phyloP scores from a whole-genome alignment of 2,329 filamentous ascomycete species.

The Neurospora sp. region DNA sequence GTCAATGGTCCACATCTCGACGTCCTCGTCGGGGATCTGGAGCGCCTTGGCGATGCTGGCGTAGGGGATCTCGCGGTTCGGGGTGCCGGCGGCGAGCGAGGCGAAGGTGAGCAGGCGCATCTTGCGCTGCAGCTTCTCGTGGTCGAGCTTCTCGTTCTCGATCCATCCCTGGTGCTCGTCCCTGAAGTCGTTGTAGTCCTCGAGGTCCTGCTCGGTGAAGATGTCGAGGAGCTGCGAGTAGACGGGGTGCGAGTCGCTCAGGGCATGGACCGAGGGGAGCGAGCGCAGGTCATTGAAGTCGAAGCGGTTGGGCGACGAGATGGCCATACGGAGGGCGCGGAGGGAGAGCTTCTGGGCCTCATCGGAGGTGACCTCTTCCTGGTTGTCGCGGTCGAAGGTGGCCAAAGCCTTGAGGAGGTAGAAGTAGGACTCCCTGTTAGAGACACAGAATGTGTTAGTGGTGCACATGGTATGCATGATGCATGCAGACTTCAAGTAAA shows the following conservation, averaged over 20 bases:
- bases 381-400: slow-evolving; percentile 47
- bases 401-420: slow-evolving; percentile 54
- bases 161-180: slow-evolving; percentile 83
- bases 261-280: slow-evolving; percentile 73
- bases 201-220: slow-evolving; percentile 86
- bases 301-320: slow-evolving; percentile 47
- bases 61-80: slow-evolving; percentile 83
- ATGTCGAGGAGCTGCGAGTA: slow-evolving; percentile 92
- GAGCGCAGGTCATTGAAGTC: slow-evolving; percentile 74
- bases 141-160: slow-evolving; percentile 63
- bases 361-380: slow-evolving; percentile 45
- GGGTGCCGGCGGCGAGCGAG: slow-evolving; percentile 73
- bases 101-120: slow-evolving; percentile 93
- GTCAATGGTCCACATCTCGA: slow-evolving; percentile 98
- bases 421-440: slow-evolving; percentile 48
- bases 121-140: slow-evolving; percentile 74
- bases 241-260: slow-evolving; percentile 72
- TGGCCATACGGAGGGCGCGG: slow-evolving; percentile 43
- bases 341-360: slow-evolving; percentile 52
- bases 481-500: neutral
- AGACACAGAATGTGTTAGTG: slow-evolving; percentile 6
- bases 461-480: neutral
- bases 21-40: slow-evolving; percentile 70
- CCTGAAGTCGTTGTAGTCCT: slow-evolving; percentile 93
- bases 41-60: slow-evolving; percentile 73